These are phyloP conservation scores for Chalciporus chontae DNA, from an alignment of 768 basidiomycete species.

Conservation along the genomic window DNA sequence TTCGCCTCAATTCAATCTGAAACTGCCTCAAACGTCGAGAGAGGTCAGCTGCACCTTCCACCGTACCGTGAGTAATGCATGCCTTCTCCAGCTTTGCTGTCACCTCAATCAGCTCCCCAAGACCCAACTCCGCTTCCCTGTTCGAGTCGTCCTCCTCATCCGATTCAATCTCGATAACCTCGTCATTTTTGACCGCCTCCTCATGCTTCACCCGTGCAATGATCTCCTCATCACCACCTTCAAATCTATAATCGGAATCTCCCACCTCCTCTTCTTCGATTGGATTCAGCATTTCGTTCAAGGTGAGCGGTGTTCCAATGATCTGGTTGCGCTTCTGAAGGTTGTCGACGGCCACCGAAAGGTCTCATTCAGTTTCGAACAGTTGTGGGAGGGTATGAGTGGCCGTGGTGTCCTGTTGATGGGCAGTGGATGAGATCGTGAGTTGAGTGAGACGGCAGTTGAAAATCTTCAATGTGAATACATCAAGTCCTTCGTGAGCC, in stretches of 20 bases:
- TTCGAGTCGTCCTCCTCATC: constrained; percentile 1
- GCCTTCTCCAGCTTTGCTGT: too few species aligned
- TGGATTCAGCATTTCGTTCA: constrained; percentile 2
- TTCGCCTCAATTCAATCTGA: neutral
- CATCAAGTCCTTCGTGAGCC: neutral
- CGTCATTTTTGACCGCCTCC: neutral
- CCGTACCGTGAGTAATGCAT: too few species aligned
- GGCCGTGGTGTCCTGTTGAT: neutral
- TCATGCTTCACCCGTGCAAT: neutral
- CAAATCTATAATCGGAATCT: neutral
- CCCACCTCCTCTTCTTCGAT: neutral
- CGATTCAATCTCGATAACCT: constrained; percentile 1
- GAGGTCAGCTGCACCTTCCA: too few species aligned
- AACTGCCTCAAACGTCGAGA: too few species aligned
- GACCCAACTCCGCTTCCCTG: too few species aligned
- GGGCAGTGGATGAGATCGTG: neutral
- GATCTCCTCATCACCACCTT: neutral
- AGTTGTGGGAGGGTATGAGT: neutral
- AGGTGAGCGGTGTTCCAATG: neutral
- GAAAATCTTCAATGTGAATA: neutral
- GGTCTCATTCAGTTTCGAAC: neutral
- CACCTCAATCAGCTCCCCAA: neutral
- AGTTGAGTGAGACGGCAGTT: neutral
- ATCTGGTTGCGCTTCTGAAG: neutral
- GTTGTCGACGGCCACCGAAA: neutral